Base-by-base conservation (phyloP, 2,329 filamentous ascomycete species). In the Aureobasidium melanogenum region DNA sequence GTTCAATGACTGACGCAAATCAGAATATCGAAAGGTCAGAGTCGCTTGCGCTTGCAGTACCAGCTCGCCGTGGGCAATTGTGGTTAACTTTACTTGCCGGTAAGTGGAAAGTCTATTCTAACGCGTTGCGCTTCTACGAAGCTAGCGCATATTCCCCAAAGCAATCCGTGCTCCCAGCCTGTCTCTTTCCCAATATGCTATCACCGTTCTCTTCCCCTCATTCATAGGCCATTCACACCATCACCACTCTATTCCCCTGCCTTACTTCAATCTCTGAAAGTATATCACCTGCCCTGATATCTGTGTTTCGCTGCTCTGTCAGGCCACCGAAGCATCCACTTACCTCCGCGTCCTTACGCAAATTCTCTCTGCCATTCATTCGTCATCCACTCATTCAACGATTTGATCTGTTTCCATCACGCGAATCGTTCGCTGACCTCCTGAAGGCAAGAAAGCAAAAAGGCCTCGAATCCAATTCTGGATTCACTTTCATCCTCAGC, bases 121-220 rank as follows among this genome's bases (percentile, higher is more conserved):
- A 54, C 38, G 47, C 48, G 38, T 59, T 59, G 48, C 30, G 28
- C 32, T 43, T 47, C 38, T 38, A 61, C 30, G 59, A 61, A 32
- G 14, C 41, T 55, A 61, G 59, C 50, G 59, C 59, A 54, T 54
- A 38, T 41, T 36, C 41, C 59, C 39, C 50, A 41, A 34, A 14
- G 38, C 39, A 43, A 48, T 48, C 59, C 59, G 59, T 54, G 59
- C 59, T 61, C 47, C 48, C 38, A 41, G 59, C 34, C 59, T 52
- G 48, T 50, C 28, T 59, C 24, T 57, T 57, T 36, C 19, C 56
- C 44, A 48, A 39, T 43, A 50, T 61, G 59, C 59, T 55, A 61
- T 61, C 59, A 61, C 39, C 59, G 59, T 54, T 47, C 47, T 39
- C 39, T 55, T 55, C 59, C 59, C 59, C 59, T 61, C 59, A 61